Evolutionary conservation across 2,329 filamentous ascomycete species (phyloP).

Genomic region (Penicillium palitans): DNA sequence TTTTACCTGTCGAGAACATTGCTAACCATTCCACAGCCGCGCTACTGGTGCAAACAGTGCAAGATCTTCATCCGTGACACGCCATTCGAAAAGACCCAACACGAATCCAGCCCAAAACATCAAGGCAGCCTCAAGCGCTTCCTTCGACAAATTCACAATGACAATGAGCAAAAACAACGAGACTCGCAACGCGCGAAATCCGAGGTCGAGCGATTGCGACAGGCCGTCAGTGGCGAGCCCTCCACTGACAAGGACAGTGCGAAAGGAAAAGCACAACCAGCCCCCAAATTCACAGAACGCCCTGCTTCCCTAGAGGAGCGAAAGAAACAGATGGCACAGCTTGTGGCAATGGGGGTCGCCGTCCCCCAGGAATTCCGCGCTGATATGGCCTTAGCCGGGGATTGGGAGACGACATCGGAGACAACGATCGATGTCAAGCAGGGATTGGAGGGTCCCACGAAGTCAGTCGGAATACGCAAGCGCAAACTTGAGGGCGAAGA

Average conservation of each 20-base stretch:
- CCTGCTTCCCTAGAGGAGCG: slow-evolving; percentile 64
- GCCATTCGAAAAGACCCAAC: slow-evolving; percentile 81
- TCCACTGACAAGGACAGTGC: slow-evolving; percentile 27
- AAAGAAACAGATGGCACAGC: slow-evolving; percentile 81
- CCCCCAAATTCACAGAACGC: slow-evolving; percentile 32
- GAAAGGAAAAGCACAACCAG: slow-evolving; percentile 36
- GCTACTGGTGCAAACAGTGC: slow-evolving; percentile 99
- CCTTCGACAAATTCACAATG: slow-evolving; percentile 82
- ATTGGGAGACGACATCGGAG: slow-evolving; percentile 74
- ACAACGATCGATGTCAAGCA: slow-evolving; percentile 44
- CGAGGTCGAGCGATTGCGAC: slow-evolving; percentile 84
- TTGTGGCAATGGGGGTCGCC: slow-evolving; percentile 81
- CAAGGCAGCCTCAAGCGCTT: slow-evolving; percentile 85
- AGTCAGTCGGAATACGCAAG: slow-evolving; percentile 48
- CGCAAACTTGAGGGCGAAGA: slow-evolving; percentile 47
- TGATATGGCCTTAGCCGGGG: slow-evolving; percentile 83
- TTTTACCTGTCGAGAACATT: background rate
- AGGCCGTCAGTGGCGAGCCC: slow-evolving; percentile 60
- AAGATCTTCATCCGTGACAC: slow-evolving; percentile 87
- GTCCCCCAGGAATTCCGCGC: slow-evolving; percentile 75
- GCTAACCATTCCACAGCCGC: slow-evolving; percentile 57
- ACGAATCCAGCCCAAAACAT: slow-evolving; percentile 83
- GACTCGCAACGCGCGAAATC: slow-evolving; percentile 79
- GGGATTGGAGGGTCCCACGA: slow-evolving; percentile 38
- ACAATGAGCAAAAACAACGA: slow-evolving; percentile 75